Conservation (phyloP, 2,329 filamentous ascomycete genomes). For the Hypoxylon sp. region DNA sequence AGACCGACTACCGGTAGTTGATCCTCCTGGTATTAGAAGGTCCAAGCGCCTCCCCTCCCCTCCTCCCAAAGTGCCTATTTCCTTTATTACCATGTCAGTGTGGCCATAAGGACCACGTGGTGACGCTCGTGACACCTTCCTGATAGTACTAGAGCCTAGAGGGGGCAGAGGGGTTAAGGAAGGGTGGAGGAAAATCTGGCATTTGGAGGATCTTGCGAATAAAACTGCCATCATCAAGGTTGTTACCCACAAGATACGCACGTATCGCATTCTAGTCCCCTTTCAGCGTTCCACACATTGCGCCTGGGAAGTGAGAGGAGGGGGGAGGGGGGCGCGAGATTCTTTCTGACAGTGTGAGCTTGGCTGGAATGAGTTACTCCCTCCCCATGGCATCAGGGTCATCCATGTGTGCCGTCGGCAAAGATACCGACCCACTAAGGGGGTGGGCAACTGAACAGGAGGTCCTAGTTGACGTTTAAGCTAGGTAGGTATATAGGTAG, state of each 20-base stretch:
- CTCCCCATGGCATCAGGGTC: constrained; percentile 12
- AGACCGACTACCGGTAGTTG: constrained; percentile 3
- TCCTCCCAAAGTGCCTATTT: background rate
- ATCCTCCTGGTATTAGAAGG: background rate
- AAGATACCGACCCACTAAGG: constrained; percentile 27
- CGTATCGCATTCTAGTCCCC: constrained; percentile 26
- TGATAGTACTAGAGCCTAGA: background rate
- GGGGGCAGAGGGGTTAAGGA: background rate
- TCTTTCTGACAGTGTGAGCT: constrained; percentile 13
- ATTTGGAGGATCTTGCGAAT: constrained; percentile 12
- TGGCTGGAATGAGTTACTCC: background rate
- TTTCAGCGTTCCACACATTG: constrained; percentile 7
- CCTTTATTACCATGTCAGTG: constrained; percentile 6
- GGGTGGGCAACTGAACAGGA: background rate
- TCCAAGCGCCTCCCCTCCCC: background rate
- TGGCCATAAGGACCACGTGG: constrained; percentile 21
- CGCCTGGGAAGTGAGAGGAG: constrained; percentile 8
- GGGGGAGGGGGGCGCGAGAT: background rate
- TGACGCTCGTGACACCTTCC: constrained; percentile 25
- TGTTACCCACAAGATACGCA: constrained; percentile 29
- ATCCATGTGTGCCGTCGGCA: constrained; percentile 37
- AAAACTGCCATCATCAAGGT: constrained; percentile 7
- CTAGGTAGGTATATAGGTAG: constrained; percentile 7
- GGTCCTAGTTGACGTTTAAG: constrained; percentile 6
- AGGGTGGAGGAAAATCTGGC: background rate